These are phyloP conservation scores for Sinapis alba DNA, from an alignment of 441 rosid species.

Conservation along the genomic window DNA sequence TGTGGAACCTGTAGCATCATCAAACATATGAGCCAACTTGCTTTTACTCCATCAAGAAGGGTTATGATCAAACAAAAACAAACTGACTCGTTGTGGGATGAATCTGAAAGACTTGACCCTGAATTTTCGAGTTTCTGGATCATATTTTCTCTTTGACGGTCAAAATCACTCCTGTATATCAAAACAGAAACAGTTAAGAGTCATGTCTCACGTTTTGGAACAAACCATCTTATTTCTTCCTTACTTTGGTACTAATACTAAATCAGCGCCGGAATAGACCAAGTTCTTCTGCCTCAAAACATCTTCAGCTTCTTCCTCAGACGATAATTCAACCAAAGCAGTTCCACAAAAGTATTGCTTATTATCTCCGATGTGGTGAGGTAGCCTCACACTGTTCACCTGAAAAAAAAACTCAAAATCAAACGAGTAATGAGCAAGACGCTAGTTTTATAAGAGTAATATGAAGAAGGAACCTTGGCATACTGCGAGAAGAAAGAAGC, in stretches of 20 bases:
- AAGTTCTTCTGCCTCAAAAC: conserved; percentile 44
- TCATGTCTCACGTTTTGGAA: neutral
- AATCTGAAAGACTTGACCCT: conserved; percentile 18
- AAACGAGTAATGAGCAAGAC: conserved; percentile 1
- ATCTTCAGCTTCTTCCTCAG: conserved; percentile 45
- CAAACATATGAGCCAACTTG: conserved; percentile 17
- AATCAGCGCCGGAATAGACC: conserved; percentile 47
- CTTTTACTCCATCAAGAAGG: neutral
- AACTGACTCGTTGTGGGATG: conserved; percentile 26
- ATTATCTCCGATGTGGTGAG: conserved; percentile 52
- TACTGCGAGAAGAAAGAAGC: conserved; percentile 48
- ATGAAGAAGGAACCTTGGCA: conserved; percentile 44
- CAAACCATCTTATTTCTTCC: neutral
- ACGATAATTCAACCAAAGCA: conserved; percentile 60
- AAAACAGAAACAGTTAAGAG: conserved; percentile 17
- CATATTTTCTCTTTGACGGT: conserved; percentile 37
- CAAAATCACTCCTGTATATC: conserved; percentile 44
- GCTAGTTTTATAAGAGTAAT: too few species aligned
- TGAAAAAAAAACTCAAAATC: conserved; percentile 19
- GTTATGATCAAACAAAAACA: conserved; percentile 4
- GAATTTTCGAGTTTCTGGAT: conserved; percentile 10
- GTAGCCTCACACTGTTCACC: conserved; percentile 66
- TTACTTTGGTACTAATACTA: conserved; percentile 53
- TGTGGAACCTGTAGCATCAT: conserved; percentile 44
- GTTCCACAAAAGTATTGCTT: conserved; percentile 54